A percentile compares a stretch with the other conserved stretches of the same genome.
These are phyloP conservation scores for Dactylella cylindrospora DNA, from an alignment of 2,329 filamentous ascomycete genomes.

Conservation along the genomic window DNA sequence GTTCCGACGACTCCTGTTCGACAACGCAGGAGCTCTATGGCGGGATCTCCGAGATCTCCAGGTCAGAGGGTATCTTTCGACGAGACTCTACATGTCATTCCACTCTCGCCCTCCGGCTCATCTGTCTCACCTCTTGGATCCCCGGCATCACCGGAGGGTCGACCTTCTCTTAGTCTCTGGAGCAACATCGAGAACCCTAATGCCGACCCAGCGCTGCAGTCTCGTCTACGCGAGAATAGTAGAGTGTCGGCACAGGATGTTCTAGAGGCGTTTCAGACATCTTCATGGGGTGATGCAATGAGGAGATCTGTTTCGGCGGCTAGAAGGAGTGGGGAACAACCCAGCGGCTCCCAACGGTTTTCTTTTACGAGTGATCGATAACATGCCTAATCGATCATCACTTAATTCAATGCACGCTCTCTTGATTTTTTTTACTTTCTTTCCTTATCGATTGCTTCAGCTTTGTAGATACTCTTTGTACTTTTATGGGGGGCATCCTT, in stretches of 20 bases:
- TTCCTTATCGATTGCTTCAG: neutral
- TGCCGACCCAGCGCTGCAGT: constrained; percentile 4
- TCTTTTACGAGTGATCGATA: constrained; percentile 35
- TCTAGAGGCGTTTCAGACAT: constrained; percentile 46
- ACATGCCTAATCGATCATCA: constrained; percentile 12
- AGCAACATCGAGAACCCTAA: constrained; percentile 15
- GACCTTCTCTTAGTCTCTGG: constrained; percentile 24
- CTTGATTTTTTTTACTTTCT: constrained; percentile 5
- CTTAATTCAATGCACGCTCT: constrained; percentile 1
- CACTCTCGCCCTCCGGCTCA: constrained; percentile 40
- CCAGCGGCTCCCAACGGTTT: constrained; percentile 29
- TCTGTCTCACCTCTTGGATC: constrained; percentile 45
- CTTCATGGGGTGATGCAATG: constrained; percentile 45
- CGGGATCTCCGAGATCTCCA: constrained; percentile 18
- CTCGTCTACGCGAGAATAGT: constrained; percentile 34
- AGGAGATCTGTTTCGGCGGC: constrained; percentile 38
- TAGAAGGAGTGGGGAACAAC: constrained; percentile 29
- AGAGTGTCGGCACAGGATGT: constrained; percentile 46
- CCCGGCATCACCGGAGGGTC: constrained; percentile 31
- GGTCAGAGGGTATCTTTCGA: constrained; percentile 26
- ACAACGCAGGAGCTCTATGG: constrained; percentile 13
- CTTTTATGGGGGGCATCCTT: neutral
- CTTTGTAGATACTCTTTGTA: constrained; percentile 2
- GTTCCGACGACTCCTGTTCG: neutral
- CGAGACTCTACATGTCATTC: constrained; percentile 20